Evolutionary conservation across 805 yeast species (phyloP), one percentile per base, ranked within the genome.

Genomic region (Kluyveromyces wickerhamii): DNA sequence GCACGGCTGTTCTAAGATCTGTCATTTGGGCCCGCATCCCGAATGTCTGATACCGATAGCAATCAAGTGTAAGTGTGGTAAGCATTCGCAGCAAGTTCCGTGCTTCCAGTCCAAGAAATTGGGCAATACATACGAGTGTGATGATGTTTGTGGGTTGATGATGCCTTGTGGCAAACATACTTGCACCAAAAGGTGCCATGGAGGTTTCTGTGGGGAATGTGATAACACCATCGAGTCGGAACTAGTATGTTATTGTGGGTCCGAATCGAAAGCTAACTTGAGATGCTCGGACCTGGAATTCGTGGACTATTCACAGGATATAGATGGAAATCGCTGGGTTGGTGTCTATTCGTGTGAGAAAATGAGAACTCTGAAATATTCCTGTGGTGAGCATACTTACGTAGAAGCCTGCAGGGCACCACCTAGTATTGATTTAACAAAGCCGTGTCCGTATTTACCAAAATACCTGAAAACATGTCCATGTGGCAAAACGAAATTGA

Each of bases 11-110:
- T 59, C 82, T 1, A 60, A 76, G 4, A 67, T 70, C 11, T 87
- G 96, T 53, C 96, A 87, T 54, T 89, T 95, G 2, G 96, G 95
- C 0, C 81, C 87, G 1, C 96, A 88, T 57, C 76, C 85, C 1
- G 64, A 65, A 25, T 87, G 96, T 62, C 77, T 81, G 10, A 86
- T 94, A 2, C 59, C 80, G 52, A 86, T 94, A 0, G 57, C 63
- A 7, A 59, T 81, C 62, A 60, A 60, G 25, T 87, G 96, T 57
- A 63, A 66, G 19, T 87, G 96, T 63, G 96, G 96, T 1, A 69
- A 68, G 25, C 65, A 71, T 33, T 54, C 66, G 11, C 71, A 70
- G 35, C 92, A 83, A 49, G 49, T 88, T 80, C n/a, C 85, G 84
- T 63, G 68, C 72, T 21, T 62, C 77, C 41, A 85, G 87, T 1